Evolutionary conservation across 2,329 filamentous ascomycete species (phyloP), one percentile per base, ranked within the genome.

Genomic region (Aspergillus sp.): DNA sequence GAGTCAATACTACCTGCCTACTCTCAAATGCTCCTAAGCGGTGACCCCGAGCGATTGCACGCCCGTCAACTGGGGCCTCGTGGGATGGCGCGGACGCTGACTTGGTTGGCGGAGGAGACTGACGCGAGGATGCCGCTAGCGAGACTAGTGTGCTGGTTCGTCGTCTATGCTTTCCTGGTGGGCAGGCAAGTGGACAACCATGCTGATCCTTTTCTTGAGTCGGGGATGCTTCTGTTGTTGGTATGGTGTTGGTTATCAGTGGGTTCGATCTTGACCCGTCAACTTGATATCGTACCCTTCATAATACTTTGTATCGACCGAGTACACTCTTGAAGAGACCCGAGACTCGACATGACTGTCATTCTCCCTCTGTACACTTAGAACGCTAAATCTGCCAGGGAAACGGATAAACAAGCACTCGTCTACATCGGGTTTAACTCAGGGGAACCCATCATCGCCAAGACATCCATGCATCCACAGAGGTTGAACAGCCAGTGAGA

Each of bases 401-500:
- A 49, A 19, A 40, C 45, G 35, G 14, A 38, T 42, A 42, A 42
- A 42, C 40, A 42, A 42, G 14, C 35, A 38, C 16, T n/a, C 16
- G 6, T 14, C 35, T 26, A 10, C 17, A 46, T 32, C 32, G 40
- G 40, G 40, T 42, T 42, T 42, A 42, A 46, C 36, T 52, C 50
- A 52, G 50, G 50, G 50, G 50, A 46, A 46, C 44, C 13, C 17
- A 19, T 42, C 40, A 42, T 52, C 24, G 47, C 48, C 51, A 51
- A 59, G 52, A 48, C 52, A 52, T 17, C 22, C 22, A 22, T 20
- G 11, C 45, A 53, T 22, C 22, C 22, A 22, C 22, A 47, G 44
- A 61, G 54, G 56, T 59, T 60, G 57, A 53, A 38, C 45, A 50
- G 26, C 43, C 43, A 41, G 51, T 58, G 52, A 57, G 53, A 42